Base-by-base conservation (phyloP, 2,329 filamentous ascomycete genomes). In the Calonectria montana region DNA sequence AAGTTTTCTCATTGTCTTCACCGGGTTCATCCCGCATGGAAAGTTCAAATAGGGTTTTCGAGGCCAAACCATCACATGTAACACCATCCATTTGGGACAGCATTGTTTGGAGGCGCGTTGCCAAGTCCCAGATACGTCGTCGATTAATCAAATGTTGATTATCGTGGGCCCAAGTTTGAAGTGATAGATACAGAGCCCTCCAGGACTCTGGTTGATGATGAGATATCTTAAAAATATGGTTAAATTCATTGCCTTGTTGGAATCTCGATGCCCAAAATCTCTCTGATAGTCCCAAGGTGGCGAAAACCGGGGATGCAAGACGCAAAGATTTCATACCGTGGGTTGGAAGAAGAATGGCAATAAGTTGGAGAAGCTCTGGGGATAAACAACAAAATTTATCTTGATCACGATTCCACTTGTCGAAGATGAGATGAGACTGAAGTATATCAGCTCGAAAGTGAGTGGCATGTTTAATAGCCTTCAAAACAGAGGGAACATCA, bases 191-290 rank as follows among this genome's bases (percentile, higher is more conserved):
- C 0, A 75, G 13, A 0, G 71, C 23, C 1, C 67, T 59, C 73
- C 74, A 76, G 1, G 74, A 76, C 15, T 59, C 31, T 15, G 67
- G 75, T 1, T 57, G 53, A 2, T 55, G 10, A 2, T 35, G 10
- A 15, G 57, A 39, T 6, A 71, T 69, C 3, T 75, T 73, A 16
- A 29, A 25, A 9, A 76, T 29, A 37, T 53, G 27, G 8, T 71
- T 59, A 21, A 75, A 74, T 8, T 76, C 73, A 16, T 61, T 41
- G 1, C 41, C 68, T n/a, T 50, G 10, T 15, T 53, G 29, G 10
- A 76, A 76, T 15, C 74, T 57, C 5, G 75, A 76, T 29, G 25
- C 47, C 75, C 74, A 76, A 27, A 76, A 76, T 12, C 25, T 48
- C 9, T 74, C 73, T 2, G 74, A 50, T 2, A 75, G 18, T 31